These are phyloP conservation scores for Candida montana DNA, from an alignment of 805 yeast genomes.

Conservation along the genomic window DNA sequence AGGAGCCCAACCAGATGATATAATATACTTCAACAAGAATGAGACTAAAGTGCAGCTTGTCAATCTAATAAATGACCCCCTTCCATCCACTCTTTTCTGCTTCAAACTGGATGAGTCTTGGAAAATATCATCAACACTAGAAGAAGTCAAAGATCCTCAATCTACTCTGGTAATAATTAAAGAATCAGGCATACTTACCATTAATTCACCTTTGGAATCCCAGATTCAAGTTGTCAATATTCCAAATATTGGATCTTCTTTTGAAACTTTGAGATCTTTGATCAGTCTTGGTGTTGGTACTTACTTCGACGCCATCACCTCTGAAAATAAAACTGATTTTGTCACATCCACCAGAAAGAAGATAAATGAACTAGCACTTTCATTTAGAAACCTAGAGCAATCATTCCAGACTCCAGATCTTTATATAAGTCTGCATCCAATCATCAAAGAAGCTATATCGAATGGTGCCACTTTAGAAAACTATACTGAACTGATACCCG, in stretches of 20 bases:
- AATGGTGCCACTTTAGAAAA: constrained; percentile 27
- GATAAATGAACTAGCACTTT: constrained; percentile 60
- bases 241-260: constrained; percentile 28
- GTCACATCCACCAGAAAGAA: constrained; percentile 51
- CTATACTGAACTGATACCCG: constrained; percentile 28
- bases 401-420: constrained; percentile 67
- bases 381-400: constrained; percentile 64
- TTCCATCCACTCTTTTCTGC: constrained; percentile 24
- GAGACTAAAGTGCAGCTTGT: constrained; percentile 11
- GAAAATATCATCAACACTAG: constrained; percentile 11
- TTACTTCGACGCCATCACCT: constrained; percentile 51
- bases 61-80: constrained; percentile 18
- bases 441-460: constrained; percentile 36
- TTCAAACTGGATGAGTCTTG: constrained; percentile 15
- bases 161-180: constrained; percentile 39
- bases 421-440: constrained; percentile 44
- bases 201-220: constrained; percentile 20
- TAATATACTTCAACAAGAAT: constrained; percentile 22
- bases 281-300: constrained; percentile 63
- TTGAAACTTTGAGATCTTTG: constrained; percentile 53
- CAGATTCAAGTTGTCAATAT: constrained; percentile 33
- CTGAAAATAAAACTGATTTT: constrained; percentile 26
- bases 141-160: constrained; percentile 7
- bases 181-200: constrained; percentile 30
- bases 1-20: constrained; percentile 24